Evolutionary conservation across 768 basidiomycete genomes (phyloP).

Genomic region (Lactarius tabidus): DNA sequence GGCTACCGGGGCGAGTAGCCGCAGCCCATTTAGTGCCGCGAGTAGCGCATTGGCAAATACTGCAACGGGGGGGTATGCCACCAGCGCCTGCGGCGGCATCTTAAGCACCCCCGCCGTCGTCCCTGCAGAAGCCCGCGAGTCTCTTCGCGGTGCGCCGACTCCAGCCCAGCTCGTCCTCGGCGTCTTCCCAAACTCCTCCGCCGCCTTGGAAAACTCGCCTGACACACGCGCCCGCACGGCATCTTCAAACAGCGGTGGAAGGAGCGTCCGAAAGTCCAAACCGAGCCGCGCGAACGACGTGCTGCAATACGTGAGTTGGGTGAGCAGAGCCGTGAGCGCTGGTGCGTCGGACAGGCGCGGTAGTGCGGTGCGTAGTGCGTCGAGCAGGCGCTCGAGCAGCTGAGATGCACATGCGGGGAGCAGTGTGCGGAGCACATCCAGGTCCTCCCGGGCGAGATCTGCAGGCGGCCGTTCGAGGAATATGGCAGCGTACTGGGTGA

Average conservation of each 20-base stretch:
- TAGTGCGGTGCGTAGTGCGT: constrained; percentile 58
- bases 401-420: constrained; percentile 63
- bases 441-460: constrained; percentile 26
- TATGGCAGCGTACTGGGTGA: constrained; percentile 85
- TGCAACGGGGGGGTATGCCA: constrained; percentile 74
- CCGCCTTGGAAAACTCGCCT: constrained; percentile 45
- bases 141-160: constrained; percentile 21
- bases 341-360: constrained; percentile 55
- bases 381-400: constrained; percentile 62
- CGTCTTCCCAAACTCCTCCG: constrained; percentile 27
- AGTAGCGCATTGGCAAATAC: constrained; percentile 65
- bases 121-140: constrained; percentile 20
- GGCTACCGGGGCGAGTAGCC: constrained; percentile 69
- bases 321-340: constrained; percentile 76
- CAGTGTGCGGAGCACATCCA: constrained; percentile 45
- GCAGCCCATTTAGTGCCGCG: constrained; percentile 70
- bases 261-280: constrained; percentile 74
- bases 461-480: constrained; percentile 67
- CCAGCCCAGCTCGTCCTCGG: constrained; percentile 18
- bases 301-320: constrained; percentile 80
- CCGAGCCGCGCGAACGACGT: constrained; percentile 90
- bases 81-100: constrained; percentile 66
- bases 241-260: constrained; percentile 60
- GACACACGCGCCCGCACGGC: constrained; percentile 58
- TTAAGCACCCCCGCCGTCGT: constrained; percentile 38